A percentile compares a stretch with the other conserved stretches of the same genome.
These are phyloP conservation scores for Micractinium sp. DNA, from an alignment of 139 green algal genomes.

Conservation along the genomic window DNA sequence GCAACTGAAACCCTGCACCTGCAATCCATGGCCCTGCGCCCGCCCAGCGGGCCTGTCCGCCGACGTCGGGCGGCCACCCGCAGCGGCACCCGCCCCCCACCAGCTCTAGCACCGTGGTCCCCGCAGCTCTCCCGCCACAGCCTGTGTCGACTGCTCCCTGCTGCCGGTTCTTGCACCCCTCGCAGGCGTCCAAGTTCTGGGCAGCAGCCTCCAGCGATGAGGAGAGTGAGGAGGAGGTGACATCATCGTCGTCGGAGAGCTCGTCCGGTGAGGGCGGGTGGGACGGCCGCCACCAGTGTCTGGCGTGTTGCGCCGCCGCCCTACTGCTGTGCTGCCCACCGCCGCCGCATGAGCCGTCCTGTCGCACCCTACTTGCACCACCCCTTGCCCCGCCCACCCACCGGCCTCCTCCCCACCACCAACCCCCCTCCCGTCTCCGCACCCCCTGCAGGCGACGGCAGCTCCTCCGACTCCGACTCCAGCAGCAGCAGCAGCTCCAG, in stretches of 20 bases:
- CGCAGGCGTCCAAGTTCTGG: conserved; percentile 80
- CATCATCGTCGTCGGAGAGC: conserved; percentile 34
- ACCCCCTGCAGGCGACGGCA: conserved; percentile 4
- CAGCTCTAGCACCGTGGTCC: no score
- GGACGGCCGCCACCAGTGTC: no score
- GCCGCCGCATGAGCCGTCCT: not conserved
- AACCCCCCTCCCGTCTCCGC: not conserved
- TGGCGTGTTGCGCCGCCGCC: not conserved
- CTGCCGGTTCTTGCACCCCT: not conserved
- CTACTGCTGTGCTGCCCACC: not conserved
- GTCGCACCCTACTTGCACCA: not conserved
- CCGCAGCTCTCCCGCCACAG: no score
- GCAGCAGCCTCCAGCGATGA: conserved; percentile 68
- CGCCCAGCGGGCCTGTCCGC: no score
- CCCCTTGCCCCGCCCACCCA: not conserved
- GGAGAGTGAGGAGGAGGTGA: conserved; percentile 57
- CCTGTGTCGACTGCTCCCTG: not conserved
- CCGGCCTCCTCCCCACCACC: no score
- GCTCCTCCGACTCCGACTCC: conserved; percentile 45
- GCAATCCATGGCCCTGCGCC: no score
- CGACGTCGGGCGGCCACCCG: no score
- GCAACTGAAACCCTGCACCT: no score
- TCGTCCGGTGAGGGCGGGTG: not conserved
- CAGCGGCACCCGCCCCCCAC: no score
- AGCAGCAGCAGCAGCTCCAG: conserved; percentile 40